phyloP scores from a whole-genome alignment of 225 moss, liverwort and hornwort species.

The Lunularia cruciata region DNA sequence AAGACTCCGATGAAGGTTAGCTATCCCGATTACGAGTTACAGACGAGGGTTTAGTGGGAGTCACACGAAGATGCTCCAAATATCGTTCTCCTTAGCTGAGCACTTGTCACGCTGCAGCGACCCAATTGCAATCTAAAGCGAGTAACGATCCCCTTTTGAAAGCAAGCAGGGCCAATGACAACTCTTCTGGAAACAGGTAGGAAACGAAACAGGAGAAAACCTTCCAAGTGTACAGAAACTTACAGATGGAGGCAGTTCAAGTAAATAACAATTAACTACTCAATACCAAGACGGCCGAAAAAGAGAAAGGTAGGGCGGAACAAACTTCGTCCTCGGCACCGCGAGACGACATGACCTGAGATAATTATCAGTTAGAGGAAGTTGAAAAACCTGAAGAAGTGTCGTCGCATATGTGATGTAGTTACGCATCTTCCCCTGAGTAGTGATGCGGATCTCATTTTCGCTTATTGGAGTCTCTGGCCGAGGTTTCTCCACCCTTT shows the following conservation, averaged over 20 bases:
- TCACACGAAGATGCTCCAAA: neutral
- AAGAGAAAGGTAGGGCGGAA: neutral
- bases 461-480: constrained; percentile 98
- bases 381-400: constrained; percentile 75
- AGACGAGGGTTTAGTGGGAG: neutral
- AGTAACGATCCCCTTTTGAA: neutral
- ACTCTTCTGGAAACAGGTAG: neutral
- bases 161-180: neutral
- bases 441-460: constrained; percentile 99
- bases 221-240: neutral
- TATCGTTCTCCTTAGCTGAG: neutral
- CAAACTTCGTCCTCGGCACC: neutral
- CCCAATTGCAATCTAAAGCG: neutral
- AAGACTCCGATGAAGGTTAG: neutral
- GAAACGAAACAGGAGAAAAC: neutral
- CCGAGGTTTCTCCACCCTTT: constrained; percentile 98
- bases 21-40: neutral
- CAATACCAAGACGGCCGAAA: constrained; percentile 8
- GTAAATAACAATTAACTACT: neutral
- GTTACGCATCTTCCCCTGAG: constrained; percentile 99
- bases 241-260: neutral
- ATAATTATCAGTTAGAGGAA: neutral
- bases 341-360: neutral
- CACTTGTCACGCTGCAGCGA: neutral
- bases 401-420: constrained; percentile 99